phyloP scores from a whole-genome alignment of 148 eudicot genomes.

The Dianthus caryophyllus region DNA sequence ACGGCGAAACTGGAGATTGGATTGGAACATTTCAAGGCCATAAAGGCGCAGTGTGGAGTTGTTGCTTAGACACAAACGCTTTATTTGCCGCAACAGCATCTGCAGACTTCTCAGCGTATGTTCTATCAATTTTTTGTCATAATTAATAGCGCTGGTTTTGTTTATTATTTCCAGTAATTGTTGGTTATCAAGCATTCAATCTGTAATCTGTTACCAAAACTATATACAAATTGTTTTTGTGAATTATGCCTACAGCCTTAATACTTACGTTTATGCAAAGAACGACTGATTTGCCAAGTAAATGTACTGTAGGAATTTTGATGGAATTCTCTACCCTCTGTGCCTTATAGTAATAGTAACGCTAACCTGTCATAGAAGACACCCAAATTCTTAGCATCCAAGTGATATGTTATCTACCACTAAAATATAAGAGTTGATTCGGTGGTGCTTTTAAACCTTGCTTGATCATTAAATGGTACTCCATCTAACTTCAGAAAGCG shows the following conservation, averaged over 20 bases:
- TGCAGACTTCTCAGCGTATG: slow-evolving; percentile 92
- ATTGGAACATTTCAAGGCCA: slow-evolving; percentile 92
- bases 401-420: neutral
- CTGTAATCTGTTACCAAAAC: neutral
- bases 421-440: too few relatives aligned
- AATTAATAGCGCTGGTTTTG: neutral
- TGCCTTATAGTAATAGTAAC: neutral
- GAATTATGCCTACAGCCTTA: neutral
- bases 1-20: slow-evolving; percentile 96
- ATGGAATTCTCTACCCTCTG: neutral
- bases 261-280: neutral
- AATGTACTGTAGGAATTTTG: neutral
- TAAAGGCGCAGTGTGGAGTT: slow-evolving; percentile 96
- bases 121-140: neutral
- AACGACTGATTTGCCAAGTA: neutral
- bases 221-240: neutral
- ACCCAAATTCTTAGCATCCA: neutral
- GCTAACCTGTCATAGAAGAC: neutral
- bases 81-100: slow-evolving; percentile 81
- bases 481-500: neutral
- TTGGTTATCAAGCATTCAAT: neutral
- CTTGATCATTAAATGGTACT: neutral
- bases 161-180: neutral
- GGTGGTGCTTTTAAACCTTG: too few relatives aligned
- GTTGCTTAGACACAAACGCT: slow-evolving; percentile 80